These are phyloP conservation scores for Colletotrichum orchidophilum DNA, from an alignment of 2,329 filamentous ascomycete genomes.

Conservation along the genomic window DNA sequence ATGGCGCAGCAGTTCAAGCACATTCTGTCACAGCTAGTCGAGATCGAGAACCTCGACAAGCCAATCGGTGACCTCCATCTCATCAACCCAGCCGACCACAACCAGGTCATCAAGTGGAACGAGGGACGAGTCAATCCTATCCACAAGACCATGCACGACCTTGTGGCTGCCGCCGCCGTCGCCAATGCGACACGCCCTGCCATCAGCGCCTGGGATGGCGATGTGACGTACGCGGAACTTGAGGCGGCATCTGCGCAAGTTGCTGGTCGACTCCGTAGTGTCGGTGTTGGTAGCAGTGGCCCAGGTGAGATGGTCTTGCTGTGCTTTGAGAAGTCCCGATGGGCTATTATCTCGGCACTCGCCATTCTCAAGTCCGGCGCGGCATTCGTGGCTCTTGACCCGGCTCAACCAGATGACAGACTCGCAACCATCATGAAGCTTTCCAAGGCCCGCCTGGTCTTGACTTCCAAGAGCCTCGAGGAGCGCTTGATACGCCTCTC, in stretches of 20 bases:
- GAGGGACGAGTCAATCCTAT: not conserved
- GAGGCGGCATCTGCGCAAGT: constrained; percentile 20
- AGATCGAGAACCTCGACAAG: not conserved
- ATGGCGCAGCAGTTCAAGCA: not conserved
- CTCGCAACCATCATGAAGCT: not conserved
- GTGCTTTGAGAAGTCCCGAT: constrained; percentile 23
- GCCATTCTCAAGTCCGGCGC: constrained; percentile 35
- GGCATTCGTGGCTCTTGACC: constrained; percentile 15
- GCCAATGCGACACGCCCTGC: not conserved
- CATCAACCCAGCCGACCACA: not conserved
- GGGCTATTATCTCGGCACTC: constrained; percentile 32
- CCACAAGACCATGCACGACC: not conserved
- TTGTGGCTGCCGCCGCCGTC: not conserved
- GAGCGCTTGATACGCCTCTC: not conserved
- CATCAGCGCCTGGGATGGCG: constrained; percentile 44
- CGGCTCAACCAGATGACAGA: constrained; percentile 3
- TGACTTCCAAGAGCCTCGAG: not conserved
- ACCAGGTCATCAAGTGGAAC: not conserved
- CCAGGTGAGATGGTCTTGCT: not conserved
- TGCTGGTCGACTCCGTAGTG: constrained; percentile 1
- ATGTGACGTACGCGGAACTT: constrained; percentile 41
- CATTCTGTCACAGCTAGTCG: not conserved
- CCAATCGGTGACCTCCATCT: not conserved
- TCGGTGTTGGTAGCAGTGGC: not conserved
- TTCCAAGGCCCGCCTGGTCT: not conserved